Percentiles rank a stretch among this genome's conserved stretches.
Conservation (phyloP, 1,139 yeast species). For the Sporopachydermia cereana region DNA sequence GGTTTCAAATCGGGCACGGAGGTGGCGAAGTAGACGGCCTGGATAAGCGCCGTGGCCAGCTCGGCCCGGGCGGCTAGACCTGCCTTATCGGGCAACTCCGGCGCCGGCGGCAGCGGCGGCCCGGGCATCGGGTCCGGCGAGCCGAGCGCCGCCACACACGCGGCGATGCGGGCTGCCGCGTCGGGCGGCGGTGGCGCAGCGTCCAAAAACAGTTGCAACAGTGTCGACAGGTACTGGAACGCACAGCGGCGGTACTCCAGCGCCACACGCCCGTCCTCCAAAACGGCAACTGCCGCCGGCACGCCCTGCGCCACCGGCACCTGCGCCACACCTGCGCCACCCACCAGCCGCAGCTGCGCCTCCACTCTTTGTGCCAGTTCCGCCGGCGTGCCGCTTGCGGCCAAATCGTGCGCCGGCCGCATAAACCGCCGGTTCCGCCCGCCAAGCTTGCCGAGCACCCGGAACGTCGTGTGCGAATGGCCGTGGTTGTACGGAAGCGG, state of each 20-base stretch:
- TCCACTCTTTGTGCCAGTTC: slow-evolving; percentile 57
- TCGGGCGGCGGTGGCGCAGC: slow-evolving; percentile 50
- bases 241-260: slow-evolving; percentile 67
- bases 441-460: slow-evolving; percentile 90
- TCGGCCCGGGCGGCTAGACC: slow-evolving; percentile 50
- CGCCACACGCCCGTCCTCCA: slow-evolving; percentile 58
- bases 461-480: slow-evolving; percentile 87
- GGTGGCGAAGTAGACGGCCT: slow-evolving; percentile 61
- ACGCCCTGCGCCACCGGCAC: slow-evolving; percentile 78
- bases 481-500: slow-evolving; percentile 91
- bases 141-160: slow-evolving; percentile 39
- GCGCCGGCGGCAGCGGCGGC: slow-evolving; percentile 23
- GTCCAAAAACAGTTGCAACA: slow-evolving; percentile 60
- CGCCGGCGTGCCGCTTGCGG: slow-evolving; percentile 28
- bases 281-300: slow-evolving; percentile 48
- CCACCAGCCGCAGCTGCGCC: slow-evolving; percentile 61
- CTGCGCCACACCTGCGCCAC: slow-evolving; percentile 49
- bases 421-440: slow-evolving; percentile 87
- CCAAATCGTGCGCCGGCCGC: slow-evolving; percentile 57
- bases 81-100: slow-evolving; percentile 36
- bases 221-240: slow-evolving; percentile 54
- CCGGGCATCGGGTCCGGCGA: slow-evolving; percentile 31
- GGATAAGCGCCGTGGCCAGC: slow-evolving; percentile 44
- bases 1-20: slow-evolving; percentile 65
- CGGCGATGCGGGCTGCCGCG: slow-evolving; percentile 34